phyloP scores from a whole-genome alignment of 169 alveolate genomes.

The Miamiensis avidus region DNA sequence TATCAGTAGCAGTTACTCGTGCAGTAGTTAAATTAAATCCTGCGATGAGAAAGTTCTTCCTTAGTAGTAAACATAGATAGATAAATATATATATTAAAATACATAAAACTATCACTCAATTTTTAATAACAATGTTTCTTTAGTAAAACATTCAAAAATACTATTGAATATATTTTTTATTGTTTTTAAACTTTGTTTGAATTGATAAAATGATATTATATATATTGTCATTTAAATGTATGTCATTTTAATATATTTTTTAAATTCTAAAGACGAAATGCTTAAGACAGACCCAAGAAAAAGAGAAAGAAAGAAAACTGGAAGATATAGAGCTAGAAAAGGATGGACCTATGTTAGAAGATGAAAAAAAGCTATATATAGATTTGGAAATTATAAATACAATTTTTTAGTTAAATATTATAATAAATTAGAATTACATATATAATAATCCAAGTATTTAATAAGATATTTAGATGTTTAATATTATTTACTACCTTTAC shows the following conservation, averaged over 20 bases:
- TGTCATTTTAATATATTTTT: neutral
- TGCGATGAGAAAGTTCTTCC: conserved; percentile 7
- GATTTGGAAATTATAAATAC: no score
- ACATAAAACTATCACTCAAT: neutral
- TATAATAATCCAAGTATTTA: no score
- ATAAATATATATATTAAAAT: no score
- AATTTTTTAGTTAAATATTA: no score
- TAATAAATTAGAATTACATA: no score
- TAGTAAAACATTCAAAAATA: no score
- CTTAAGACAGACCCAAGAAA: conserved; percentile 18
- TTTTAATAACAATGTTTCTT: no score
- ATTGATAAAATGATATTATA: neutral
- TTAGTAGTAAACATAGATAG: conserved; percentile 13
- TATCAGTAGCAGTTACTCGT: conserved; percentile 12
- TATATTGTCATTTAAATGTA: neutral
- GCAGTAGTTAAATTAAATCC: conserved; percentile 13
- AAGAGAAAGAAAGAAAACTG: conserved; percentile 34
- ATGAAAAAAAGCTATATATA: neutral
- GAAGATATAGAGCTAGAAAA: conserved; percentile 29
- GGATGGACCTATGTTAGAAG: conserved; percentile 29
- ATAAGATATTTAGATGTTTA: no score
- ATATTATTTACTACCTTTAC: no score
- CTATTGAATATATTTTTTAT: no score
- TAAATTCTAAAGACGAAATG: neutral
- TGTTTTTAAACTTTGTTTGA: neutral